phyloP scores from a whole-genome alignment of 306 rosid genomes.

The Prunus padus region DNA sequence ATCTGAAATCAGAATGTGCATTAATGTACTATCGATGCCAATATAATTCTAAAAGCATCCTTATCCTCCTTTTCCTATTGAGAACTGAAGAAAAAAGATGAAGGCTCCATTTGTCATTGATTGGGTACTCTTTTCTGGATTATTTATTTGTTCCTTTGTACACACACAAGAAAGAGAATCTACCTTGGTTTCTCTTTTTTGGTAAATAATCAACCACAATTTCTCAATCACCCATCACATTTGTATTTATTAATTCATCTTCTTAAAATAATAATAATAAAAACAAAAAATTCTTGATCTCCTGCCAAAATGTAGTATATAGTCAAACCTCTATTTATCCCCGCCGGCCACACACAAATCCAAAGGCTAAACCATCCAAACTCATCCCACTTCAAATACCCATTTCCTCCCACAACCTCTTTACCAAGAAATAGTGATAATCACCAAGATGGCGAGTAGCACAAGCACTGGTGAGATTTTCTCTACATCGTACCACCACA shows the following conservation, averaged over 20 bases:
- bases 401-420: not conserved
- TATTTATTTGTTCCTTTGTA: no score
- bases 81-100: no score
- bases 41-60: no score
- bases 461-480: not conserved
- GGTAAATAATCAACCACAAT: not conserved
- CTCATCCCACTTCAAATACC: not conserved
- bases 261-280: no score
- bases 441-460: not conserved
- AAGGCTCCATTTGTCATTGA: no score
- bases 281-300: not conserved
- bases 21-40: no score
- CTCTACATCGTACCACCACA: not conserved
- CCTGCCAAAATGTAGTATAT: not conserved
- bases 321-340: not conserved
- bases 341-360: not conserved
- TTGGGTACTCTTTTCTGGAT: no score
- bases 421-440: not conserved
- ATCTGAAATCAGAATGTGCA: no score
- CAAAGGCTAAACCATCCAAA: not conserved
- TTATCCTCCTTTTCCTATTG: no score
- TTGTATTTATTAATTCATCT: not conserved
- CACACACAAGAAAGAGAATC: not conserved
- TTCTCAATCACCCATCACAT: not conserved
- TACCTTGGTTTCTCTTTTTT: no score